A percentile compares a stretch with the other conserved stretches of the same genome.
These are phyloP conservation scores for Plectosphaerella plurivora DNA, from an alignment of 2,329 filamentous ascomycete species.

Conservation along the genomic window DNA sequence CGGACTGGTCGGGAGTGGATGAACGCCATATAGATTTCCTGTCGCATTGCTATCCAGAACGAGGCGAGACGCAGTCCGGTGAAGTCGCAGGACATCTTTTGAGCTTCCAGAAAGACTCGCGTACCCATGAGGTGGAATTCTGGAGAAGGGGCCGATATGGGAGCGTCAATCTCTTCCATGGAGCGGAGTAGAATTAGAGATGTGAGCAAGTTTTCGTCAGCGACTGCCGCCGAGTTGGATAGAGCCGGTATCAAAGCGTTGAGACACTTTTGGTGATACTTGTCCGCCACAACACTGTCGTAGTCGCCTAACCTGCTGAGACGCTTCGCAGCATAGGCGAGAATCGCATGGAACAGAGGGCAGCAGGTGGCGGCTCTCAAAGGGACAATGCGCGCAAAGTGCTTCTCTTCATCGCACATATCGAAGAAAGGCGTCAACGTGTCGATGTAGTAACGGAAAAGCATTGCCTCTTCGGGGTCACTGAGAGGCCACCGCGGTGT, in stretches of 20 bases:
- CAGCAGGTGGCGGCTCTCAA: conserved; percentile 19
- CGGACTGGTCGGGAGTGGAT: conserved; percentile 21
- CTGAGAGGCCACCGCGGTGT: conserved; percentile 7
- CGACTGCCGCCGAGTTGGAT: conserved; percentile 16
- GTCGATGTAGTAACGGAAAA: conserved; percentile 20
- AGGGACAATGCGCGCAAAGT: conserved; percentile 22
- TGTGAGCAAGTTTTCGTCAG: conserved; percentile 23
- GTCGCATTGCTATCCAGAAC: conserved; percentile 21
- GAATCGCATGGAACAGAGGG: conserved; percentile 20
- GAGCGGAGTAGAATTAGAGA: conserved; percentile 23
- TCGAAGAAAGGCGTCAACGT: conserved; percentile 20
- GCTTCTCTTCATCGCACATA: conserved; percentile 19
- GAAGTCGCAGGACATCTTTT: conserved; percentile 20
- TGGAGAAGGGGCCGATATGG: conserved; percentile 4
- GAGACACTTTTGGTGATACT: conserved; percentile 22
- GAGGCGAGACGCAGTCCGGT: conserved; percentile 20
- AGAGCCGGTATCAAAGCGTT: conserved; percentile 18
- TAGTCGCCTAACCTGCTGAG: conserved; percentile 16
- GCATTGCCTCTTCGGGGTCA: conserved; percentile 20
- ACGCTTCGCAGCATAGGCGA: conserved; percentile 20
- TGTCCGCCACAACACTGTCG: conserved; percentile 16
- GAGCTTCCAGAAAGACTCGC: conserved; percentile 20
- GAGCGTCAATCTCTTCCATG: conserved; percentile 19
- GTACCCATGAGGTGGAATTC: conserved; percentile 23
- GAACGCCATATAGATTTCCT: conserved; percentile 25